Conservation (phyloP, 768 basidiomycete genomes). For the Daedaleopsis sinensis region DNA sequence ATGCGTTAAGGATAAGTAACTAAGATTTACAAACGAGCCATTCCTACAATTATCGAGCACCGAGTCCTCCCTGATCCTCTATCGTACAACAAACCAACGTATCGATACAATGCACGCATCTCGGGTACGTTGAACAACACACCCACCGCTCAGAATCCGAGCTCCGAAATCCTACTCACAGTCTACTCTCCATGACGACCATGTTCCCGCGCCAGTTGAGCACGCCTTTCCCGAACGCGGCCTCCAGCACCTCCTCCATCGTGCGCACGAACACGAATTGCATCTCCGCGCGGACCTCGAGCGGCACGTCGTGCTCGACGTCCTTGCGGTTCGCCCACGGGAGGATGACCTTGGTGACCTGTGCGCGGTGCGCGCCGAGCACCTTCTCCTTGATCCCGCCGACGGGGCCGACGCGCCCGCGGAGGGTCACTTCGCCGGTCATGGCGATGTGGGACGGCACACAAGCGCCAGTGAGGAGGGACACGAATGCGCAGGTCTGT, state of each 20-base stretch:
- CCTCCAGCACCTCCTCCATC: constrained; percentile 79
- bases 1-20: no score
- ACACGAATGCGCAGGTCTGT: constrained; percentile 84
- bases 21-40: no score
- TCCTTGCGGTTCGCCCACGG: constrained; percentile 87
- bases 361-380: constrained; percentile 86
- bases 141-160: no score
- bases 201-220: constrained; percentile 65
- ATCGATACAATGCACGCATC: no score
- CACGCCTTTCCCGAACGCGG: constrained; percentile 74
- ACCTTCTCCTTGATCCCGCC: constrained; percentile 94
- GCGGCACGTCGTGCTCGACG: constrained; percentile 82
- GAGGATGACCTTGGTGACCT: constrained; percentile 80
- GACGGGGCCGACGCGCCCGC: constrained; percentile 80
- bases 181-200: constrained; percentile 54
- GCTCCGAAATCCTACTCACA: constrained; percentile 33
- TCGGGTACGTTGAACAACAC: no score
- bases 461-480: constrained; percentile 75
- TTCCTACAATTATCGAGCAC: no score
- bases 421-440: constrained; percentile 90
- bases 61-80: no score
- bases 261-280: constrained; percentile 82
- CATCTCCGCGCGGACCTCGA: constrained; percentile 72
- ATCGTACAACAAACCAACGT: no score
- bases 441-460: constrained; percentile 78